phyloP scores from a whole-genome alignment of 2,329 filamentous ascomycete species.

The Mycosphaerella arachidis region DNA sequence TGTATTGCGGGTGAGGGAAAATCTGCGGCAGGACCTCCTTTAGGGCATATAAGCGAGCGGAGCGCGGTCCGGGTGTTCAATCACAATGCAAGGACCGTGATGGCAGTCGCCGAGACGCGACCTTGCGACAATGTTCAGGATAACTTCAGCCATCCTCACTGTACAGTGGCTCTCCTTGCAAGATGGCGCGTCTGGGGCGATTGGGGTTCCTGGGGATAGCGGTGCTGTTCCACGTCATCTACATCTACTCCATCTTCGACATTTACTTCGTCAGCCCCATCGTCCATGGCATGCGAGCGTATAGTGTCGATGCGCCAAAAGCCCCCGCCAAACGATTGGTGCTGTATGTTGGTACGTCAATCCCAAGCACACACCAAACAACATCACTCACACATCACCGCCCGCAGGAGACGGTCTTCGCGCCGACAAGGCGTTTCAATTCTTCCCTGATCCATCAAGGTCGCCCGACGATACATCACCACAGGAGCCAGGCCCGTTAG shows the following conservation, averaged over 20 bases:
- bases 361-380: neutral
- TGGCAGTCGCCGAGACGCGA: neutral
- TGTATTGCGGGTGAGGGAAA: neutral
- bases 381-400: slow-evolving; percentile 2
- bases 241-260: slow-evolving; percentile 94
- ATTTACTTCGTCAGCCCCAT: slow-evolving; percentile 98
- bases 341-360: slow-evolving; percentile 72
- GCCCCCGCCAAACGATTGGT: slow-evolving; percentile 86
- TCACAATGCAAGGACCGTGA: neutral
- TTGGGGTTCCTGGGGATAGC: slow-evolving; percentile 83
- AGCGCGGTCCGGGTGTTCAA: no score
- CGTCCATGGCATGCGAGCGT: slow-evolving; percentile 88
- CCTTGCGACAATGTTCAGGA: neutral
- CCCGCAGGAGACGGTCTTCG: slow-evolving; percentile 74
- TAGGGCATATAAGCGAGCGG: neutral
- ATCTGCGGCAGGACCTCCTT: neutral
- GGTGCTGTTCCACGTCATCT: slow-evolving; percentile 86
- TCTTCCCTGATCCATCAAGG: slow-evolving; percentile 78
- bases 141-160: neutral
- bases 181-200: slow-evolving; percentile 58
- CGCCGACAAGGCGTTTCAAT: slow-evolving; percentile 96
- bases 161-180: slow-evolving; percentile 4
- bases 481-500: slow-evolving; percentile 70
- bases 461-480: slow-evolving; percentile 52
- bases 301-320: slow-evolving; percentile 62